Percentiles rank a stretch among this genome's conserved stretches.
phyloP scores from a whole-genome alignment of 495 filamentous ascomycete species.

The Penicillium crystallinum region DNA sequence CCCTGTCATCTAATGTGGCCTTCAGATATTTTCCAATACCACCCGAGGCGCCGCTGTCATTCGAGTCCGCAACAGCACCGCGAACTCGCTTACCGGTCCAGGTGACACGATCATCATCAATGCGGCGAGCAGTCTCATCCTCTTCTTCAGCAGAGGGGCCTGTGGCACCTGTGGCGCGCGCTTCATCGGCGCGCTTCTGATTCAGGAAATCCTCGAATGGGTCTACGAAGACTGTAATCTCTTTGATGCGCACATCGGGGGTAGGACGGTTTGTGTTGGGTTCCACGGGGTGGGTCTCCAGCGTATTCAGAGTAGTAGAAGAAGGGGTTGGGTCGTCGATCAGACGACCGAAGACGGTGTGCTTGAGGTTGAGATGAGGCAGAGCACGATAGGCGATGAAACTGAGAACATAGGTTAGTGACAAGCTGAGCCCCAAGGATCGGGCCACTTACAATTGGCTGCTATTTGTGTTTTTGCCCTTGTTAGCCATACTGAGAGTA shows the following conservation, averaged over 20 bases:
- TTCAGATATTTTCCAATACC: constrained; percentile 79
- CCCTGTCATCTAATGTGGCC: constrained; percentile 42
- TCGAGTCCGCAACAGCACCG: constrained; percentile 46
- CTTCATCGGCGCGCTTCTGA: constrained; percentile 47
- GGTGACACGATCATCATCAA: constrained; percentile 83
- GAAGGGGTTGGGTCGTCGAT: constrained; percentile 67
- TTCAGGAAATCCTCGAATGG: constrained; percentile 87
- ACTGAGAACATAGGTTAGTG: constrained; percentile 20
- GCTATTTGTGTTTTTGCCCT: constrained; percentile 94
- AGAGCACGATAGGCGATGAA: constrained; percentile 85
- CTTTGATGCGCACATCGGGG: constrained; percentile 70
- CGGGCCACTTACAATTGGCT: constrained; percentile 64
- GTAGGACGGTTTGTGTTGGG: constrained; percentile 65
- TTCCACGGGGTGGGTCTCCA: constrained; percentile 68
- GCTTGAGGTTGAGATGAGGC: constrained; percentile 85
- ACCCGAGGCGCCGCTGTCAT: constrained; percentile 31
- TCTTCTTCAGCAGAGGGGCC: constrained; percentile 33
- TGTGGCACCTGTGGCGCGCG: constrained; percentile 31
- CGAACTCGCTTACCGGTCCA: constrained; percentile 87
- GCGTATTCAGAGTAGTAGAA: constrained; percentile 53
- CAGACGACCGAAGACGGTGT: constrained; percentile 89
- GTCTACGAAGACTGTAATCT: constrained; percentile 85
- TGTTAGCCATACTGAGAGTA: constrained; percentile 91
- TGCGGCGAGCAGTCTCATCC: constrained; percentile 46
- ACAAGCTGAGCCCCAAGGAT: not conserved